Evolutionary conservation across 768 basidiomycete species (phyloP), one percentile per base, ranked within the genome.

Genomic region (Tubosaeta sp.): DNA sequence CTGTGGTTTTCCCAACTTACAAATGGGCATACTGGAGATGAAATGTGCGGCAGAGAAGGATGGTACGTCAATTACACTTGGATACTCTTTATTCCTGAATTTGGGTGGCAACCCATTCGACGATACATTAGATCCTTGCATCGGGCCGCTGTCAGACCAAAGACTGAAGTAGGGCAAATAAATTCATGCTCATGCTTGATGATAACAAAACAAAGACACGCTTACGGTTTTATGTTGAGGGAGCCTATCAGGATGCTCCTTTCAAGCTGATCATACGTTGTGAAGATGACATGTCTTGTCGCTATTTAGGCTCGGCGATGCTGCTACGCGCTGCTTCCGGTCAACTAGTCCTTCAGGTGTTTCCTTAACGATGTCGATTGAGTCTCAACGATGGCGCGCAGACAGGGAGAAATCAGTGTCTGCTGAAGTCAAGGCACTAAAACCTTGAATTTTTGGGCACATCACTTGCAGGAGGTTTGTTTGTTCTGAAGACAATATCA

Each of bases 41-140:
- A 82, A 5, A 70, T 83, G n/a, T 76, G 77, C 19, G 73, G 77
- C 17, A 74, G 76, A 45, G 80, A n/a, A 79, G 53, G 76, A 79
- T 59, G 80, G 85, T 81, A 46, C 48, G 69, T 45, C 31, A 25
- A 39, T 9, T 45, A 46, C 19, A 6, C 16, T 55, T 50, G 44
- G 32, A 10, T 43, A 9, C 25, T 11, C 22, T 31, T 31, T 37
- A 19, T 25, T 60, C 14, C 61, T 29, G 25, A 25, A 14, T 16
- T n/a, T 55, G 86, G 84, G 83, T 41, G 81, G 82, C 58, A 89
- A 93, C 61, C 78, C 82, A 3, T 95, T 93, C 66, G 91, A 95
- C 61, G 91, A 95, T 68, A 83, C 81, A 2, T 79, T 95, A 31
- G 92, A 95, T 65, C 73, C 88, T 46, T 80, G 81, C 42, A 86